Evolutionary conservation across 768 basidiomycete genomes (phyloP).

Genomic region (Mrakia hoshinonis): DNA sequence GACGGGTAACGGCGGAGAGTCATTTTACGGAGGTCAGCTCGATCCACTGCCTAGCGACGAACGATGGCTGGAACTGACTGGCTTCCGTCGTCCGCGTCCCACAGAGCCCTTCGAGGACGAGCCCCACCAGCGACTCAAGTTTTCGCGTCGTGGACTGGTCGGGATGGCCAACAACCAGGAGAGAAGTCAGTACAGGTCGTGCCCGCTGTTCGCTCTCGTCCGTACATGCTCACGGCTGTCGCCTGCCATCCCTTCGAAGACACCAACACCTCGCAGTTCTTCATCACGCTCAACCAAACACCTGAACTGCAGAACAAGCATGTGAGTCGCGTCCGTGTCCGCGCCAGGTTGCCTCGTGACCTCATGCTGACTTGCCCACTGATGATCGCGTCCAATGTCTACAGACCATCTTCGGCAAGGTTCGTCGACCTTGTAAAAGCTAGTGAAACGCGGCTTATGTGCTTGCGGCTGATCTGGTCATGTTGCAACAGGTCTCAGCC

Average conservation of each 20-base stretch:
- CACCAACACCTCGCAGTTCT: conserved; percentile 86
- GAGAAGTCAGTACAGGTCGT: conserved; percentile 32
- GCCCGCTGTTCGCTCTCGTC: neutral
- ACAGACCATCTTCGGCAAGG: conserved; percentile 58
- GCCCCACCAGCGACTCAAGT: conserved; percentile 81
- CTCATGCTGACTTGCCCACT: neutral
- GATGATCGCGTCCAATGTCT: neutral
- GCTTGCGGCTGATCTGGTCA: no score
- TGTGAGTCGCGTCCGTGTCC: conserved; percentile 15
- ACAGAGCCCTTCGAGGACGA: conserved; percentile 89
- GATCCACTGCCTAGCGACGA: neutral
- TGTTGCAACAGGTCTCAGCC: conserved; percentile 7
- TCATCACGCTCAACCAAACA: conserved; percentile 76
- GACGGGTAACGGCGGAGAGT: conserved; percentile 85
- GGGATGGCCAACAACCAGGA: conserved; percentile 86
- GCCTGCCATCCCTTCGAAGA: conserved; percentile 37
- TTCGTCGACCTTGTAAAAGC: conserved; percentile 23
- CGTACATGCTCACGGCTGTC: neutral
- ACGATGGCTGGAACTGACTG: neutral
- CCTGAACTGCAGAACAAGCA: conserved; percentile 91
- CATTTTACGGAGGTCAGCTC: conserved; percentile 73
- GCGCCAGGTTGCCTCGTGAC: neutral
- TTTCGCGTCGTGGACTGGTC: conserved; percentile 78
- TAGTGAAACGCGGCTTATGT: neutral
- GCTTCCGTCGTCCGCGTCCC: neutral